phyloP scores from a whole-genome alignment of 306 rosid species.

The Ammopiptanthus mongolicus region DNA sequence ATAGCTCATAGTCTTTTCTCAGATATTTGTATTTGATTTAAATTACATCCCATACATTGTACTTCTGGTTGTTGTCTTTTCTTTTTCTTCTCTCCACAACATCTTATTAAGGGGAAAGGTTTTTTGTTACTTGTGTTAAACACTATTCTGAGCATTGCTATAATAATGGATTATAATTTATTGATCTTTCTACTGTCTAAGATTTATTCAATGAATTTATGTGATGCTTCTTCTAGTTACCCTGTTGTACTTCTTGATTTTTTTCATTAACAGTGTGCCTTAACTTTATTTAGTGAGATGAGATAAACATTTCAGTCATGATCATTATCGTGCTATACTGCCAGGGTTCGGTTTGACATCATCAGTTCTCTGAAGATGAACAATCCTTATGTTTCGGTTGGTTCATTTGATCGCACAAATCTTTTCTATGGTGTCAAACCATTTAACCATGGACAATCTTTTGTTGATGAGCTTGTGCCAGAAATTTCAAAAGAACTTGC shows the following conservation, averaged over 20 bases:
- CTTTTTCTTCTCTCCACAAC: neutral
- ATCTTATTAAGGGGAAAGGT: neutral
- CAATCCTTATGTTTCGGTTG: slow-evolving; percentile 59
- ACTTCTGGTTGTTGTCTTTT: neutral
- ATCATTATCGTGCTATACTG: slow-evolving; percentile 18
- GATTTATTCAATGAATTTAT: slow-evolving; percentile 1
- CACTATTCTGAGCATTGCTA: neutral
- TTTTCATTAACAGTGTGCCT: neutral
- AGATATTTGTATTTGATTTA: neutral
- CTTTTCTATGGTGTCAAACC: slow-evolving; percentile 82
- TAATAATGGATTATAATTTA: neutral
- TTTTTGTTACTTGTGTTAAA: neutral
- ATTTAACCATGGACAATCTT: slow-evolving; percentile 53
- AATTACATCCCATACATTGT: neutral
- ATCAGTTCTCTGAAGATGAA: slow-evolving; percentile 67
- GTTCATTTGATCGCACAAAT: slow-evolving; percentile 83
- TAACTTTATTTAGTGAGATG: neutral
- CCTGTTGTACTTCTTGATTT: neutral
- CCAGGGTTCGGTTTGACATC: slow-evolving; percentile 81
- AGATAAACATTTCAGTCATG: neutral
- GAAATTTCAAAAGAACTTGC: slow-evolving; percentile 56
- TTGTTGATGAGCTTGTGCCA: slow-evolving; percentile 58
- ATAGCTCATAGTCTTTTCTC: neutral
- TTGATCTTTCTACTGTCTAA: slow-evolving; percentile 8
- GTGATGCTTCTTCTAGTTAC: slow-evolving; percentile 10